These are phyloP conservation scores for Prunus davidiana DNA, from an alignment of 306 rosid genomes.

Conservation along the genomic window DNA sequence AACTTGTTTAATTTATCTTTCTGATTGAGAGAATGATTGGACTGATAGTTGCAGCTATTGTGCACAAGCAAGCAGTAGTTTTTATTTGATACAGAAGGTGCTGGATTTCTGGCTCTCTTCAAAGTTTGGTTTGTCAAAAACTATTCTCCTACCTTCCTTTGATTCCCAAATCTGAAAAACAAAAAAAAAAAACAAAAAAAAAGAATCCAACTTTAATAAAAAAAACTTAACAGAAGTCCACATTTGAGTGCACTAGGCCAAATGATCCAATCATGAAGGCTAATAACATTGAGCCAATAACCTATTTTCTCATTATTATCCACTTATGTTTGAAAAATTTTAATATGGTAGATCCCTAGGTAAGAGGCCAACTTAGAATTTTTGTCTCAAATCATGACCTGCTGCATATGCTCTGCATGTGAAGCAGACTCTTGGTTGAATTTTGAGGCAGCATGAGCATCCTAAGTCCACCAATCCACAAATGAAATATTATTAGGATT, in stretches of 20 bases:
- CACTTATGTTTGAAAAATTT: neutral
- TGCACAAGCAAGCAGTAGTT: neutral
- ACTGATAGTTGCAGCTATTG: neutral
- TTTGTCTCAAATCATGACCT: conserved; percentile 4
- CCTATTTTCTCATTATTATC: neutral
- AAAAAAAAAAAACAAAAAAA: neutral
- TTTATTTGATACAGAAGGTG: neutral
- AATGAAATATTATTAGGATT: neutral
- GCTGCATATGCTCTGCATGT: neutral
- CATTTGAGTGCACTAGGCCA: neutral
- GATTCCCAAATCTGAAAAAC: neutral
- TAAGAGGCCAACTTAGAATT: neutral
- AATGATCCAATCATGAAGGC: conserved; percentile 1
- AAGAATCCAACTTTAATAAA: neutral
- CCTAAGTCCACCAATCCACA: conserved; percentile 7
- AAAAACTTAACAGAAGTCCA: neutral
- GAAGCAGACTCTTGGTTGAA: neutral
- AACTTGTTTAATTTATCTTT: neutral
- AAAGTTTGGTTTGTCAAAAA: neutral
- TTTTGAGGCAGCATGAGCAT: neutral
- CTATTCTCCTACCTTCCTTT: neutral
- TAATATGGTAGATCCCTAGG: neutral
- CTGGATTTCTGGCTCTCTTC: neutral
- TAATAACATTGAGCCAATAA: conserved; percentile 17
- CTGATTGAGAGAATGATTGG: neutral